Evolutionary conservation across 257 asterid species (phyloP).

Genomic region (Primulina eburnea): DNA sequence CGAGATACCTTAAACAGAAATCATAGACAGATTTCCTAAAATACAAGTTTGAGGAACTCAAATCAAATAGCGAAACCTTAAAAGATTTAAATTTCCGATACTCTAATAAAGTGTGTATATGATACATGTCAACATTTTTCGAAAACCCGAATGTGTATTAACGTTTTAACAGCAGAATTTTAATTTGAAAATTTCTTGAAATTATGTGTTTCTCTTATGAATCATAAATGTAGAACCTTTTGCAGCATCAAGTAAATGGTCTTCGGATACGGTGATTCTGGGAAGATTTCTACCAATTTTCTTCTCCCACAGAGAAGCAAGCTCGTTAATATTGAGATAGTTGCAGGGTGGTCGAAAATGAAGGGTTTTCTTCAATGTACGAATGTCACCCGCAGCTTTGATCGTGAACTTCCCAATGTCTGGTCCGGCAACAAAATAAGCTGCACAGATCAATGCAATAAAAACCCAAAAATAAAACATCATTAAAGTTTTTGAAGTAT

Average conservation of each 20-base stretch:
- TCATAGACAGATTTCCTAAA: too few relatives aligned
- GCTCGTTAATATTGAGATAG: conserved; percentile 34
- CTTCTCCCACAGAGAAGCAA: conserved; percentile 38
- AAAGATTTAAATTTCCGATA: too few relatives aligned
- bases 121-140: background rate
- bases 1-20: too few relatives aligned
- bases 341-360: conserved; percentile 39
- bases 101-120: too few relatives aligned
- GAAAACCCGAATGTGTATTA: background rate
- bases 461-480: background rate
- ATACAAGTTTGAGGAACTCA: too few relatives aligned
- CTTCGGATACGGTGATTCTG: conserved; percentile 27
- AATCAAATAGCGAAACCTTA: too few relatives aligned
- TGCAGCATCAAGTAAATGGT: conserved; percentile 32
- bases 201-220: background rate
- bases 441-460: conserved; percentile 11
- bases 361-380: conserved; percentile 27
- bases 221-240: conserved; percentile 22
- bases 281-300: conserved; percentile 35
- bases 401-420: conserved; percentile 35
- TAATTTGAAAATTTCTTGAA: background rate
- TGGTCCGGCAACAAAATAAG: conserved; percentile 36
- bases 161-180: background rate
- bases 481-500: too few relatives aligned
- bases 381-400: conserved; percentile 28